These are phyloP conservation scores for Leishmania martiniquensis DNA, from an alignment of 208 protist genomes.

Conservation along the genomic window DNA sequence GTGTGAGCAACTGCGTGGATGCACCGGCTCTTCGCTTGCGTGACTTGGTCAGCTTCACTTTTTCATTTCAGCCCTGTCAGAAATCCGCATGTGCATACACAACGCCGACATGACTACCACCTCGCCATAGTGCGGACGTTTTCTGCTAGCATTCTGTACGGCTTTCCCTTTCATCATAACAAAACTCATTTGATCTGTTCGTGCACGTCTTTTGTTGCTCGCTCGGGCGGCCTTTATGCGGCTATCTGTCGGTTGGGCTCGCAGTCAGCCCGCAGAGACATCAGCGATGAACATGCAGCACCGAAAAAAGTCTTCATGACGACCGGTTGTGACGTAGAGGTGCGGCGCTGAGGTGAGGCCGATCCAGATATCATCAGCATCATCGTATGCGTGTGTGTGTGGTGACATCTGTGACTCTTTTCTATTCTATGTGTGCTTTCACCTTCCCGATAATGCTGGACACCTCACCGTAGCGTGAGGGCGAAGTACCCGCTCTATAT, in stretches of 20 bases:
- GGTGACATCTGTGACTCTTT: neutral
- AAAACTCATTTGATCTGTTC: no score
- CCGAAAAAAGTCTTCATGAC: neutral
- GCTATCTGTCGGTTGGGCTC: neutral
- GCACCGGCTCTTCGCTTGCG: neutral
- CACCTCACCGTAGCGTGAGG: neutral
- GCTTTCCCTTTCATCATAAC: neutral
- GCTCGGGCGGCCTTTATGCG: neutral
- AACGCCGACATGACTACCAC: neutral
- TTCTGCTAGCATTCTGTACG: neutral
- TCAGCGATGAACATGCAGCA: neutral
- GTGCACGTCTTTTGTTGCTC: neutral
- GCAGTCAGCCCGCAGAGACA: neutral
- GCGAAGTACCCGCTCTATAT: neutral
- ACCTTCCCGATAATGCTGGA: neutral
- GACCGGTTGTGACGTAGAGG: neutral
- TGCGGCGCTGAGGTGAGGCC: neutral
- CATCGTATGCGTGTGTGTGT: no score
- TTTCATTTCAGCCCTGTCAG: neutral
- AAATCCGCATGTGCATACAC: neutral
- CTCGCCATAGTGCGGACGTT: neutral
- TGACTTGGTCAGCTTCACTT: neutral
- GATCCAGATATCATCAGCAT: neutral
- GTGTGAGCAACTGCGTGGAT: neutral
- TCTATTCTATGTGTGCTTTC: neutral